Evolutionary conservation across 495 filamentous ascomycete species (phyloP).

Genomic region (Xylaria longipes): DNA sequence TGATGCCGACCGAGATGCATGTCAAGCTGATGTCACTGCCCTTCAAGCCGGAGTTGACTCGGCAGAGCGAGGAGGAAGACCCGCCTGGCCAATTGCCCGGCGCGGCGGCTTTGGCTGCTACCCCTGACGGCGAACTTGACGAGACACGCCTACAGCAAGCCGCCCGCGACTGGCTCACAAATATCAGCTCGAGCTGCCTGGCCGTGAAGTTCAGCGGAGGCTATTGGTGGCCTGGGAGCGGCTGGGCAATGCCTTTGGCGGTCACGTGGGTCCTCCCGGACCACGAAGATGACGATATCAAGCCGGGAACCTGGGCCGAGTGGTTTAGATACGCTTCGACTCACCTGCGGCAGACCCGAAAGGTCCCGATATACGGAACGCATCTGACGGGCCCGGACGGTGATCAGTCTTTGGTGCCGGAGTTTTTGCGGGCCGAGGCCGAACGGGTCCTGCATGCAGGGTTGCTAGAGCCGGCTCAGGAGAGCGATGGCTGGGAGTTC

Average conservation of each 20-base stretch:
- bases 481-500: conserved; percentile 21
- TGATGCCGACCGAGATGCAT: conserved; percentile 17
- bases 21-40: conserved; percentile 18
- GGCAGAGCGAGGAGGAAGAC: neutral
- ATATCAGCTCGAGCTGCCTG: conserved; percentile 14
- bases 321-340: conserved; percentile 36
- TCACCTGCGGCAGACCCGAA: conserved; percentile 32
- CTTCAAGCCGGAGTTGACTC: conserved; percentile 22
- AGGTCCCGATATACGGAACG: conserved; percentile 21
- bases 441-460: conserved; percentile 19
- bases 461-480: conserved; percentile 21
- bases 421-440: conserved; percentile 9
- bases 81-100: neutral
- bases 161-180: conserved; percentile 18
- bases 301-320: conserved; percentile 36
- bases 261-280: conserved; percentile 28
- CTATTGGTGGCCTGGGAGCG: conserved; percentile 28
- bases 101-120: conserved; percentile 1
- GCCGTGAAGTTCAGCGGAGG: conserved; percentile 23
- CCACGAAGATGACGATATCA: conserved; percentile 31
- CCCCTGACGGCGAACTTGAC: neutral
- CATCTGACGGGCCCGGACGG: neutral
- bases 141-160: conserved; percentile 12
- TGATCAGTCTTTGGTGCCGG: conserved; percentile 12
- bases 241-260: conserved; percentile 30